Conservation (phyloP, 129 eudicot genomes). For the sunflower (Helianthus annuus) region HanXRQr2.0-SUNRISE NC_035433.2:133911505-133912004, state of each 20-base stretch:
- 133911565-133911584: constrained; percentile 83
- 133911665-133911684: neutral
- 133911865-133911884: constrained; percentile 75
- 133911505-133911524: constrained; percentile 99
- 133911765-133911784: constrained; percentile 38
- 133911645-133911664: constrained; percentile 93
- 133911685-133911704: neutral
- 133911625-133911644: constrained; percentile 97
- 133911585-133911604: constrained; percentile 84
- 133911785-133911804: constrained; percentile 78
- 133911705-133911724: neutral
- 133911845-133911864: constrained; percentile 62
- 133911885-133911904: constrained; percentile 43
- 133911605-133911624: constrained; percentile 99
- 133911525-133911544: constrained; percentile 95
- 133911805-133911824: constrained; percentile 50
- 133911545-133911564: constrained; percentile 94
- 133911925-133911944: constrained; percentile 78
- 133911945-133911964: constrained; percentile 85
- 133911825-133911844: constrained; percentile 48
- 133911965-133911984: constrained; percentile 94
- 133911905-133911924: constrained; percentile 63
- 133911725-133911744: neutral
- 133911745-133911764: neutral
- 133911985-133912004: constrained; percentile 51